A percentile compares a stretch with the other conserved stretches of the same genome.
phyloP scores from a whole-genome alignment of 1,139 yeast species.

The Zhuliangozyma blackwelliae region DNA sequence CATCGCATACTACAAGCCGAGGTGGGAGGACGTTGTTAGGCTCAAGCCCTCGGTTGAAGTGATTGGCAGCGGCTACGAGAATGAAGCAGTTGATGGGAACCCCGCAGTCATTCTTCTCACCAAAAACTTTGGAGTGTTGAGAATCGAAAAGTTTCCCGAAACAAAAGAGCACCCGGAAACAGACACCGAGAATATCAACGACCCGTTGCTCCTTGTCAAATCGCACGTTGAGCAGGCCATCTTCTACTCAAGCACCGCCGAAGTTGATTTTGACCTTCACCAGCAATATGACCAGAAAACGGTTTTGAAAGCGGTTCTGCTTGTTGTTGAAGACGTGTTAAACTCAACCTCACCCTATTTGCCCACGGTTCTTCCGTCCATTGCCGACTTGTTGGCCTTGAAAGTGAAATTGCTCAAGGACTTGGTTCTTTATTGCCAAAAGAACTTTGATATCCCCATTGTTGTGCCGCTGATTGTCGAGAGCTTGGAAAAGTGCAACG shows the following conservation, averaged over 20 bases:
- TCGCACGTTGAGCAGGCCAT: slow-evolving; percentile 82
- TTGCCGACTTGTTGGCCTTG: slow-evolving; percentile 20
- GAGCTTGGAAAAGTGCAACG: slow-evolving; percentile 53
- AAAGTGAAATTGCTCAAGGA: slow-evolving; percentile 28
- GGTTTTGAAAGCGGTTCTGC: slow-evolving; percentile 46
- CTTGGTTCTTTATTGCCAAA: slow-evolving; percentile 42
- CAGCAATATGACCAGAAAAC: slow-evolving; percentile 29
- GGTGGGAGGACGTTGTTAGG: slow-evolving; percentile 76
- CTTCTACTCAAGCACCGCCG: slow-evolving; percentile 44
- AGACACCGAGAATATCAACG: slow-evolving; percentile 12
- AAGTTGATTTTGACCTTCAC: slow-evolving; percentile 56
- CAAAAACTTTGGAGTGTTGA: slow-evolving; percentile 57
- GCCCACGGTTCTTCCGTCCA: slow-evolving; percentile 25
- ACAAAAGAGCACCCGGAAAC: slow-evolving; percentile 1
- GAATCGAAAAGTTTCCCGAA: slow-evolving; percentile 48
- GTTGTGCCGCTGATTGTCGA: slow-evolving; percentile 35
- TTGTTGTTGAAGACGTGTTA: slow-evolving; percentile 53
- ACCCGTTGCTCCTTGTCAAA: slow-evolving; percentile 46
- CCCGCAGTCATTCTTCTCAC: slow-evolving; percentile 51
- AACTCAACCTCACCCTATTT: slow-evolving; percentile 39
- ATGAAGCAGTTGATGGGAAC: slow-evolving; percentile 23
- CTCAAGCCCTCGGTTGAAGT: slow-evolving; percentile 52
- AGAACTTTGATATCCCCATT: slow-evolving; percentile 41
- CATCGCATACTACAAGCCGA: slow-evolving; percentile 40
- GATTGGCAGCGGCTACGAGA: slow-evolving; percentile 59